Evolutionary conservation across 73 alveolate genomes (phyloP), one percentile per base, ranked within the genome.

Genomic region (Paramecium sonneborni): DNA sequence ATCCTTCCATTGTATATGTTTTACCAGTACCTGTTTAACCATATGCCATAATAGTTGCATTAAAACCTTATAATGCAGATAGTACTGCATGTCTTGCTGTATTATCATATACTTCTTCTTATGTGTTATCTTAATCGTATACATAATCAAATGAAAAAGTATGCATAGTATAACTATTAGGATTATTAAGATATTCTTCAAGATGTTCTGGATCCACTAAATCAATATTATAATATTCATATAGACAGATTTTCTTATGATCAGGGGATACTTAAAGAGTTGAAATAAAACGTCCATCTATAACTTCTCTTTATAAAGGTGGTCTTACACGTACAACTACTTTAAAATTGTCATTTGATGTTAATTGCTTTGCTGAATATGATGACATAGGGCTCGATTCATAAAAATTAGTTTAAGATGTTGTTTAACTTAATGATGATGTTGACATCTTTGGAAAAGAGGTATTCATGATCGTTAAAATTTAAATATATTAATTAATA

Each of bases 291-390:
- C 95, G 82, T 24, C 94, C 94, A 88, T 88, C 97, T 58, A 93
- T 96, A 21, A 96, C 95, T 92, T 99, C 99, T 57, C 99, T 95
- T 1, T 98, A 98, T 52, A 99, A 96, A 9, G 99, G 99, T 1
- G 99, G 99, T 26, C 99, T 94, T 3, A 99, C 99, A 37, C 99
- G 92, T 2, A 99, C 97, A 93, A 98, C 99, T n/a, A 98, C 99
- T 86, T 97, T 98, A 95, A 98, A 98, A 94, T 98, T 98, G 69
- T 97, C 99, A 41, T 58, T 88, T 12, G 55, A 14, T 11, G 85
- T 88, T 88, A 28, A 88, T 26, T 76, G 91, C 32, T 38, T 79
- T 21, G 30, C 44, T 4, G 43, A 52, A 79, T 79, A 79, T 43
- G 90, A 79, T 12, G 76, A 39, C 90, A 79, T 79, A 6, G 90